A percentile compares a stretch with the other conserved stretches of the same genome.
phyloP scores from a whole-genome alignment of 441 rosid species.

The Sinapis alba region DNA sequence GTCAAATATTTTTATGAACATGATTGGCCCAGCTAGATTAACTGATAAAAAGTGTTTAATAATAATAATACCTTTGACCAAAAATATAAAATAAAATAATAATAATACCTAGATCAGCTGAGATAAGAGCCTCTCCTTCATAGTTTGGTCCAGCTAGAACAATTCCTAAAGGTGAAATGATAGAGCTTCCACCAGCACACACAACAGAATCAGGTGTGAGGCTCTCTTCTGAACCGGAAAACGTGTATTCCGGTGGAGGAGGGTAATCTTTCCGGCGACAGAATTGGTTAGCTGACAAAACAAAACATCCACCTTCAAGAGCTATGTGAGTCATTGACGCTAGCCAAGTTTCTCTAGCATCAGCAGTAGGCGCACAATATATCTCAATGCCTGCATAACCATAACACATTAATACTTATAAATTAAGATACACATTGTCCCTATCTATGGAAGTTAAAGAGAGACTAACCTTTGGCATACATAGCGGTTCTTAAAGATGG shows the following conservation, averaged over 20 bases:
- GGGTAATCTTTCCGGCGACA: slow-evolving; percentile 90
- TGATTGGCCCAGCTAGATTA: neutral
- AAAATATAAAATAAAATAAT: neutral
- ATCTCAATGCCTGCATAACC: slow-evolving; percentile 72
- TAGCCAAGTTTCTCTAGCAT: slow-evolving; percentile 78
- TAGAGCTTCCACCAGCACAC: slow-evolving; percentile 89
- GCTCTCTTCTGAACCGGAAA: slow-evolving; percentile 65
- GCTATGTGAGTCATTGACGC: slow-evolving; percentile 92
- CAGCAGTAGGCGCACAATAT: slow-evolving; percentile 99
- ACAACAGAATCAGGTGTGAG: slow-evolving; percentile 78
- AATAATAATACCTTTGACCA: neutral
- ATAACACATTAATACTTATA: neutral
- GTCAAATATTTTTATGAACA: neutral
- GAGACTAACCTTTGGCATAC: slow-evolving; percentile 79
- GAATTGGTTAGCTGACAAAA: slow-evolving; percentile 84
- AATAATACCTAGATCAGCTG: slow-evolving; percentile 77
- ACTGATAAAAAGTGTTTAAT: slow-evolving; percentile 3
- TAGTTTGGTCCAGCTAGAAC: slow-evolving; percentile 89
- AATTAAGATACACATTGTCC: neutral
- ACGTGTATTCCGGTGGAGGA: slow-evolving; percentile 80
- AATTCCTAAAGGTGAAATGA: slow-evolving; percentile 83
- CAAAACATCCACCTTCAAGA: slow-evolving; percentile 95
- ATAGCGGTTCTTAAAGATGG: slow-evolving; percentile 93
- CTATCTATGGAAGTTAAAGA: neutral
- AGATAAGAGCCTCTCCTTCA: slow-evolving; percentile 77